phyloP scores from a whole-genome alignment of 176 grass and related monocot genomes.

The Aechmea fasciata region DNA sequence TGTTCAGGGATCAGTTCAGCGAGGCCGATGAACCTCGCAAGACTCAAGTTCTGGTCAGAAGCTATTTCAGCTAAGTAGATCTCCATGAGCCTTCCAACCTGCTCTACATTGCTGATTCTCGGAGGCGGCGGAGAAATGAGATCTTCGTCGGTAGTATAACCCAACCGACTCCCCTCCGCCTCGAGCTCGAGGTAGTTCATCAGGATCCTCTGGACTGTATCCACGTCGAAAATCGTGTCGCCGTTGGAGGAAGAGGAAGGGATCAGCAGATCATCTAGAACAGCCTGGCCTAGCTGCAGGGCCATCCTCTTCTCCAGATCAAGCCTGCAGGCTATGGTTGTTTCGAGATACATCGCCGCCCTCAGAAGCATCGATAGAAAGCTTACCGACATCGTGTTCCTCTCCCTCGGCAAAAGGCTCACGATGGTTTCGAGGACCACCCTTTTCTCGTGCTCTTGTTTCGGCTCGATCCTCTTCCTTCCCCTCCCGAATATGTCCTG shows the following conservation, averaged over 20 bases:
- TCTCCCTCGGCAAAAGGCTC: constrained; percentile 64
- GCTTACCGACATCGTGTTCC: constrained; percentile 69
- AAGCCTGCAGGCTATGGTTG: constrained; percentile 71
- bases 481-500: constrained; percentile 64
- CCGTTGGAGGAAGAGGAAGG: constrained; percentile 31
- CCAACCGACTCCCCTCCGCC: constrained; percentile 35
- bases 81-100: constrained; percentile 78
- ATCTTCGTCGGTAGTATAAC: constrained; percentile 70
- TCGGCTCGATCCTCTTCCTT: constrained; percentile 45
- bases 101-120: constrained; percentile 14
- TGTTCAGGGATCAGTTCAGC: constrained; percentile 69
- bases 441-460: constrained; percentile 78
- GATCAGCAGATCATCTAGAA: constrained; percentile 79
- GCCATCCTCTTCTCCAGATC: constrained; percentile 79
- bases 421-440: constrained; percentile 75
- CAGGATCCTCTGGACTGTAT: constrained; percentile 71
- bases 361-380: constrained; percentile 86
- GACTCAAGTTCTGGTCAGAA: constrained; percentile 48
- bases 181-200: constrained; percentile 70
- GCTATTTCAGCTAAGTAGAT: constrained; percentile 79
- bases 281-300: constrained; percentile 58
- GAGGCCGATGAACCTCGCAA: constrained; percentile 52
- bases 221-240: constrained; percentile 49
- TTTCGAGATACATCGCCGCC: constrained; percentile 62
- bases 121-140: constrained; percentile 34